Conservation (phyloP, 306 rosid species). For the Glycine soja region DNA sequence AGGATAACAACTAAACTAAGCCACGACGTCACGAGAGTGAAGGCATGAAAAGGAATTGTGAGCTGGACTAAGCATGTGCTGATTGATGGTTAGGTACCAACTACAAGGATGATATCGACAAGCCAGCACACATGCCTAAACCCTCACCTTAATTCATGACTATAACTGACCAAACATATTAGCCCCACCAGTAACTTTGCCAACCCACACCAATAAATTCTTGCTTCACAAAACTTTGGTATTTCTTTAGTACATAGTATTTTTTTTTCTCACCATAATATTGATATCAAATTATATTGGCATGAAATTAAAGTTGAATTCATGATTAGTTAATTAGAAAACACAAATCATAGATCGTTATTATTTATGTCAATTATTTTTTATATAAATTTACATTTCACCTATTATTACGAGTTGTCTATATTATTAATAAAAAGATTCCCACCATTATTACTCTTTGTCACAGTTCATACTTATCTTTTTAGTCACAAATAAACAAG, state of each 20-base stretch:
- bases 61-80: constrained; percentile 54
- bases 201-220: not conserved
- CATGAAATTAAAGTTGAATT: too few relatives aligned
- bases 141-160: constrained; percentile 49
- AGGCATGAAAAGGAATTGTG: not conserved
- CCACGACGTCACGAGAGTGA: too few relatives aligned
- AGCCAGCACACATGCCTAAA: constrained; percentile 51
- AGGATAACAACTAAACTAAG: constrained; percentile 34
- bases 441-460: not conserved
- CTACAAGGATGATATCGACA: constrained; percentile 43
- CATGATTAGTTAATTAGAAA: too few relatives aligned
- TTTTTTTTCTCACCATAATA: too few relatives aligned
- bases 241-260: not conserved
- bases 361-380: too few relatives aligned
- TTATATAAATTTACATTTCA: not conserved
- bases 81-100: constrained; percentile 44
- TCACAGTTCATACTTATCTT: too few relatives aligned
- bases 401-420: not conserved
- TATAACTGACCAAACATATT: constrained; percentile 19
- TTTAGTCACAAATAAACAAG: too few relatives aligned
- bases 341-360: too few relatives aligned
- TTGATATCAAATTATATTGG: too few relatives aligned
- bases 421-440: not conserved
- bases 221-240: not conserved
- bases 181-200: constrained; percentile 3